A percentile compares a stretch with the other conserved stretches of the same genome.
Conservation (phyloP, 345 rosid genomes). For the Arabidopsis suecica region DNA sequence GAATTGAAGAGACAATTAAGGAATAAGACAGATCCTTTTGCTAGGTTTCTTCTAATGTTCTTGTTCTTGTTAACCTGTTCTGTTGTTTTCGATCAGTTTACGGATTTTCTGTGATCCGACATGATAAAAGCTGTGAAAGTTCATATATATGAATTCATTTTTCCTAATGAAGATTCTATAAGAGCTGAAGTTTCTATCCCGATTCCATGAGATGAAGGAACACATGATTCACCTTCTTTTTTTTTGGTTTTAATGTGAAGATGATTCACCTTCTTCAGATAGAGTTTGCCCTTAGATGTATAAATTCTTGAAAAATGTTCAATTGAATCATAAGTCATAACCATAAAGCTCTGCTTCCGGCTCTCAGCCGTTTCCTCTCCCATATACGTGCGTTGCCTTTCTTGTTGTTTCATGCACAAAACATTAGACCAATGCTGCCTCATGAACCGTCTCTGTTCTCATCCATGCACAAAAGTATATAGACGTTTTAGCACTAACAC, state of each 20-base stretch:
- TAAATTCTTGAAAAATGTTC: neutral
- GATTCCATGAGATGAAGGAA: neutral
- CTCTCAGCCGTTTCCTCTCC: neutral
- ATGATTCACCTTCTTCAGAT: neutral
- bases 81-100: neutral
- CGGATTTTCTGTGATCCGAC: slow-evolving; percentile 1
- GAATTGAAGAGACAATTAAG: slow-evolving; percentile 39
- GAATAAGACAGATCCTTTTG: slow-evolving; percentile 28
- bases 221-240: neutral
- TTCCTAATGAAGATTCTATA: neutral
- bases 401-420: neutral
- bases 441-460: neutral
- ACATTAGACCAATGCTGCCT: neutral
- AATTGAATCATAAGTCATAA: neutral
- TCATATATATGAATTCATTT: slow-evolving; percentile 23
- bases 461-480: neutral
- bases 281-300: neutral
- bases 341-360: neutral
- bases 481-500: too few species aligned
- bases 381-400: neutral
- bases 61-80: slow-evolving; percentile 10
- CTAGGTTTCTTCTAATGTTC: slow-evolving; percentile 26
- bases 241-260: too few species aligned
- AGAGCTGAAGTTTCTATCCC: neutral
- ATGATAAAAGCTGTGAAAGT: slow-evolving; percentile 12